Base-by-base conservation (phyloP, 2,329 filamentous ascomycete species). In the Neurospora crassa region DNA sequence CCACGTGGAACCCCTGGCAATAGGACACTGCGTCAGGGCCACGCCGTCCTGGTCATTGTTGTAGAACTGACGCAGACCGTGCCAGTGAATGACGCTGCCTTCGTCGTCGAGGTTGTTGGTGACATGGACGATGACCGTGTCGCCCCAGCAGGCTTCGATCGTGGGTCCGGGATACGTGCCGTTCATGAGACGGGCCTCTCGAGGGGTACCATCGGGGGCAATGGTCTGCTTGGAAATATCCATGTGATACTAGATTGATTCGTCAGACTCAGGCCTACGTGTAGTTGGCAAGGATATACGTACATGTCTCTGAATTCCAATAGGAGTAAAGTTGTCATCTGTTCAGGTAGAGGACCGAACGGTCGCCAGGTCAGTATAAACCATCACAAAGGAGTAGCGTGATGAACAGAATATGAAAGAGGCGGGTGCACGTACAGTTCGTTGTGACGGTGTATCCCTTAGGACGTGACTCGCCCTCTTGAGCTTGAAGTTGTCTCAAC, bases 21-120 rank as follows among this genome's bases (percentile, higher is more conserved):
- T 85, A 2, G 87, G 86, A 76, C 87, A 89, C 76, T 89, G 85
- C 0, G 79, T 80, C 20, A 79, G 73, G 40, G 78, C 78, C 34
- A 79, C 79, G 16, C 79, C 79, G 42, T 81, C 79, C 68, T 77
- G 76, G 43, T 80, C 75, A 59, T 78, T 79, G 11, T 74, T 78
- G 71, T 77, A 74, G 7, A 76, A 71, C 71, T 79, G 78, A 20
- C 79, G 76, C 18, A 81, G 75, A 2, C 80, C 80, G 71, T 81
- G 80, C 79, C 79, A 81, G 74, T 81, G 80, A 14, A 81, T 76
- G 1, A 78, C 76, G 0, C 78, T 79, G 1, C 79, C 79, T 68
- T 77, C 76, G 20, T 74, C 69, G 1, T 47, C 45, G 11, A 74
- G 70, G 12, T 69, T 75, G 67, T 79, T 79, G 8, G 70, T 75